phyloP scores from a whole-genome alignment of 1,284 basidiomycete species.

The Ustilago sp. region DNA sequence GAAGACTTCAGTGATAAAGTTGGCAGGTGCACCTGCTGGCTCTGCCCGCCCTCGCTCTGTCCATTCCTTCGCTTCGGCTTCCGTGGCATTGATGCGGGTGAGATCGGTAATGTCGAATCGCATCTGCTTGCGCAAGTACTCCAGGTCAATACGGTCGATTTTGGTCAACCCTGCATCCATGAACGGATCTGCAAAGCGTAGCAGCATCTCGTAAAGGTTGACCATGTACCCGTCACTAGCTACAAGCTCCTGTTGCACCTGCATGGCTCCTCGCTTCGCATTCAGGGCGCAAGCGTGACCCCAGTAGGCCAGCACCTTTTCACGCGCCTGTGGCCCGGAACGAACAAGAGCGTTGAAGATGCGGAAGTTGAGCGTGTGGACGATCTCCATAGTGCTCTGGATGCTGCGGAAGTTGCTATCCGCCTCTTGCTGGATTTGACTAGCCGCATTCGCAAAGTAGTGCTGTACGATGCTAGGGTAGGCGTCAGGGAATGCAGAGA shows the following conservation, averaged over 20 bases:
- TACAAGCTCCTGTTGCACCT: conserved; percentile 84
- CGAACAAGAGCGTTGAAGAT: conserved; percentile 90
- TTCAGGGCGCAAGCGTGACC: conserved; percentile 82
- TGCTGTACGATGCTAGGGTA: conserved; percentile 58
- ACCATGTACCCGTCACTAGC: conserved; percentile 93
- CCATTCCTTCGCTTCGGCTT: conserved; percentile 64
- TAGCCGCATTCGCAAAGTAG: conserved; percentile 56
- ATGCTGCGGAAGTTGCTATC: conserved; percentile 56
- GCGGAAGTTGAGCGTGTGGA: conserved; percentile 82
- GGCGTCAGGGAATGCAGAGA: conserved; percentile 61
- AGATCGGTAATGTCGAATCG: conserved; percentile 60
- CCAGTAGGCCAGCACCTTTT: conserved; percentile 87
- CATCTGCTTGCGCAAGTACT: conserved; percentile 73
- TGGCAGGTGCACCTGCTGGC: conserved; percentile 68
- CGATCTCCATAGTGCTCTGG: conserved; percentile 59
- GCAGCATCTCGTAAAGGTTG: conserved; percentile 84
- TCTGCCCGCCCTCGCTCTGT: conserved; percentile 27
- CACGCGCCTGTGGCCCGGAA: conserved; percentile 81
- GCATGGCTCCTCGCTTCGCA: conserved; percentile 86
- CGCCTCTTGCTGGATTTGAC: conserved; percentile 54
- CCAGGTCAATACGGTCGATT: conserved; percentile 84
- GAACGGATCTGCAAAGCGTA: conserved; percentile 94
- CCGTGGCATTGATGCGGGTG: conserved; percentile 67
- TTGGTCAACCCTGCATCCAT: conserved; percentile 92
- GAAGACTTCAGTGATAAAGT: conserved; percentile 97